Percentiles rank a stretch among this genome's conserved stretches.
phyloP scores from a whole-genome alignment of 768 basidiomycete genomes.

The Auricularia sp. region DNA sequence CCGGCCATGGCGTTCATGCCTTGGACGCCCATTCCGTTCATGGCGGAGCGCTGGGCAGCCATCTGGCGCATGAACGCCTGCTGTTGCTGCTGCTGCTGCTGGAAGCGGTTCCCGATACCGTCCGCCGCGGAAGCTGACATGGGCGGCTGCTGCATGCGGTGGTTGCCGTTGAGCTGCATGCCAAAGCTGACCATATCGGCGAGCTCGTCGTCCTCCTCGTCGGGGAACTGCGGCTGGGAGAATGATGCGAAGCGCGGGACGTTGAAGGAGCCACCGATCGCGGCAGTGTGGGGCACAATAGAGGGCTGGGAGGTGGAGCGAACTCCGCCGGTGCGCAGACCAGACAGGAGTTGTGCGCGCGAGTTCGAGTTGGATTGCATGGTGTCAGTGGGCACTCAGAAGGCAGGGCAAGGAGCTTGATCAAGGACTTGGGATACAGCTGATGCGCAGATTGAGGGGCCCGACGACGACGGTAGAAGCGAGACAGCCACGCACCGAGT shows the following conservation, averaged over 20 bases:
- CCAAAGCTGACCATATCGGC: constrained; percentile 45
- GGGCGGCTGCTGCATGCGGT: constrained; percentile 35
- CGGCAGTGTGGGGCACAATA: constrained; percentile 37
- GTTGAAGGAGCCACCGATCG: constrained; percentile 47
- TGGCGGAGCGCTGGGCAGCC: constrained; percentile 9
- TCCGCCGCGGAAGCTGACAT: constrained; percentile 62
- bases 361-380: constrained; percentile 8
- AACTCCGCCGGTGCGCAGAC: constrained; percentile 84
- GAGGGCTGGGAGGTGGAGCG: constrained; percentile 51
- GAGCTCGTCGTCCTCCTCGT: constrained; percentile 48
- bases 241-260: constrained; percentile 45
- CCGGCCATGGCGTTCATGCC: constrained; percentile 33
- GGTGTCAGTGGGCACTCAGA: not conserved
- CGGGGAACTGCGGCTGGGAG: constrained; percentile 34
- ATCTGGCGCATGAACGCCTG: constrained; percentile 17
- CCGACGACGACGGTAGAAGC: constrained; percentile 13
- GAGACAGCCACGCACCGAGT: not conserved
- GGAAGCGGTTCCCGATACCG: constrained; percentile 53
- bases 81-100: constrained; percentile 41
- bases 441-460: constrained; percentile 13
- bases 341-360: constrained; percentile 79
- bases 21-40: constrained; percentile 37
- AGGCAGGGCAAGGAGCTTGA: constrained; percentile 32
- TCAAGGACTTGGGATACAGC: constrained; percentile 27
- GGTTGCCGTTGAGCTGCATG: constrained; percentile 34